A percentile compares a stretch with the other conserved stretches of the same genome.
These are phyloP conservation scores for Arachis hypogaea DNA, from an alignment of 306 rosid species.

Conservation along the genomic window DNA sequence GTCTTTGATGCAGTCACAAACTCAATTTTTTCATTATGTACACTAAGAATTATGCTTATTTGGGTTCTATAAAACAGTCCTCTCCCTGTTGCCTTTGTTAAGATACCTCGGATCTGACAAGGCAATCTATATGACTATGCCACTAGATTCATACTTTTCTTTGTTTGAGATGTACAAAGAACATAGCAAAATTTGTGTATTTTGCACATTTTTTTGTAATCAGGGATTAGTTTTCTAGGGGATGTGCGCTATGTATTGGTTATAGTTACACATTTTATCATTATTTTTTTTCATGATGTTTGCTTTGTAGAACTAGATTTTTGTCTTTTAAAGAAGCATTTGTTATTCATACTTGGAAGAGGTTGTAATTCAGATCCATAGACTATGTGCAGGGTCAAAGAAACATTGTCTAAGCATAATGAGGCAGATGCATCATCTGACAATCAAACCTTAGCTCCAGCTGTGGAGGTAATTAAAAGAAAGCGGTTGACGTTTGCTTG, in stretches of 20 bases:
- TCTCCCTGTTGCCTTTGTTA: constrained; percentile 15
- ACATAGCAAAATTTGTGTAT: not conserved
- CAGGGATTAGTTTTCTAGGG: constrained; percentile 12
- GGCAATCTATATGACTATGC: not conserved
- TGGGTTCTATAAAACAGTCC: constrained; percentile 19
- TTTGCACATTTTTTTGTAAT: constrained; percentile 9
- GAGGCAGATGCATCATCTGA: constrained; percentile 49
- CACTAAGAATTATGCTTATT: constrained; percentile 11
- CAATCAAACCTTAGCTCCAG: constrained; percentile 59
- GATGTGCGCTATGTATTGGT: constrained; percentile 8
- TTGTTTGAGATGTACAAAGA: constrained; percentile 10
- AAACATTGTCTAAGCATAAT: constrained; percentile 53
- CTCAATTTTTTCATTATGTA: constrained; percentile 10
- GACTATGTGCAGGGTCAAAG: constrained; percentile 84
- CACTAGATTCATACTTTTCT: not conserved
- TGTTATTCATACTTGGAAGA: constrained; percentile 36
- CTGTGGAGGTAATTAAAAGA: constrained; percentile 56
- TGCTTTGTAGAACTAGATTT: not conserved
- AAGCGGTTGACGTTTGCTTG: constrained; percentile 86
- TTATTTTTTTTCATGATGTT: constrained; percentile 1
- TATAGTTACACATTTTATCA: not conserved
- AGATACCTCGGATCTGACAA: constrained; percentile 18
- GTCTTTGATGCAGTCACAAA: constrained; percentile 18
- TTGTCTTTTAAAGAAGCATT: constrained; percentile 22
- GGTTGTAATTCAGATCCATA: constrained; percentile 54